phyloP scores from a whole-genome alignment of 345 rosid genomes.

The Corchorus olitorius region DNA sequence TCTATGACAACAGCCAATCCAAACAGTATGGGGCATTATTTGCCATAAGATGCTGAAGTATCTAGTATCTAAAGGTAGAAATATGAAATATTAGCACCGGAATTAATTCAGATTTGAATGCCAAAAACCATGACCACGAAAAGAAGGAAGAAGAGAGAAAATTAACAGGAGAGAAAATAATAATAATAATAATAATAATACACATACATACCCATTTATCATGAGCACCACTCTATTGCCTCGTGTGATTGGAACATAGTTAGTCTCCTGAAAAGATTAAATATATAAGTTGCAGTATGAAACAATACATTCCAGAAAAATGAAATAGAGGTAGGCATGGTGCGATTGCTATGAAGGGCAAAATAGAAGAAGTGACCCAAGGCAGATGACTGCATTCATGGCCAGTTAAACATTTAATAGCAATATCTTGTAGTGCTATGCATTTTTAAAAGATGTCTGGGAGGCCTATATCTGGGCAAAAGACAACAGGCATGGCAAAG shows the following conservation, averaged over 20 bases:
- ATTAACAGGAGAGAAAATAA: conserved; percentile 3
- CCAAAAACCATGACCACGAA: background rate
- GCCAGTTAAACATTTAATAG: background rate
- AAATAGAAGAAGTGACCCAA: background rate
- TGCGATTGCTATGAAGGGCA: background rate
- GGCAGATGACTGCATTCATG: background rate
- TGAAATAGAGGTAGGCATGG: background rate
- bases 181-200: background rate
- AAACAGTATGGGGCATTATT: background rate
- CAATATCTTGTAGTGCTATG: background rate
- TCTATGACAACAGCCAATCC: background rate
- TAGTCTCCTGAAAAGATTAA: conserved; percentile 76
- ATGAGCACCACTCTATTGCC: conserved; percentile 93
- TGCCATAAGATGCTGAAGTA: background rate
- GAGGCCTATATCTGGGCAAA: background rate
- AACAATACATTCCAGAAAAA: background rate
- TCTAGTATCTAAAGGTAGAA: background rate
- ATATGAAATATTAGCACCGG: conserved; percentile 11
- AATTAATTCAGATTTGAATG: background rate
- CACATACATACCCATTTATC: conserved; percentile 83
- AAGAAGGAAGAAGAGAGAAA: conserved; percentile 11
- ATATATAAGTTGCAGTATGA: background rate
- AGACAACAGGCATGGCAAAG: background rate
- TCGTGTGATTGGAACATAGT: conserved; percentile 87
- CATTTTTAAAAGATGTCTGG: background rate